Base-by-base conservation (phyloP, 495 filamentous ascomycete species). In the Xylaria sp. region DNA sequence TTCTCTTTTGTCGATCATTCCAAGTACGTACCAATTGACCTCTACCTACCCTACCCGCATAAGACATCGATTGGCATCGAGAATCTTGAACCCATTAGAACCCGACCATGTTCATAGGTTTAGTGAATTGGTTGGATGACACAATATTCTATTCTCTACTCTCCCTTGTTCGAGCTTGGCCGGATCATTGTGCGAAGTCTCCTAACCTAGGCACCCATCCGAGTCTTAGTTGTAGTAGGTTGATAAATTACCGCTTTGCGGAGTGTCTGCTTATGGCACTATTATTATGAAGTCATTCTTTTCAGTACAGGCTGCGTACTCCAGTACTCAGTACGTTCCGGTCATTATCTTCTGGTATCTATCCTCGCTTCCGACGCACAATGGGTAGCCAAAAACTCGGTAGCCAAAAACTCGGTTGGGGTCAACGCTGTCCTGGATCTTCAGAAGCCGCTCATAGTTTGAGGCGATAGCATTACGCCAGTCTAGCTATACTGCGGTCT, bases 401-500 rank as follows among this genome's bases (percentile, higher is more conserved):
- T 73, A n/a, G n/a, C n/a, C n/a, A n/a, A n/a, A n/a, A 19, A 67
- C 63, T 26, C 46, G 53, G 15, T 73, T 37, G 0, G 80, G 77
- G 44, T 81, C 80, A 62, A 79, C 77, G 48, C 76, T 77, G 14
- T 72, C 63, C 72, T 81, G 80, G 46, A 80, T 77, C 24, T 66
- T 55, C 12, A 75, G 55, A 1, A 81, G 66, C 31, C 73, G 68
- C 15, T 67, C 70, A 40, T 84, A 83, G 52, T 80, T 75, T 11
- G 70, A 65, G 21, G 62, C 62, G 44, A 65, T 50, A 33, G 62
- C 24, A 15, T 50, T 41, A 50, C 62, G 62, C 62, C 62, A 50
- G 19, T 65, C 62, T 31, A 43, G 62, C 12, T 65, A 43, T 33
- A 65, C 62, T 2, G 62, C 17, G 19, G 62, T 65, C 62, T 65